phyloP scores from a whole-genome alignment of 768 basidiomycete genomes.

The Macrolepiota dolichaula region DNA sequence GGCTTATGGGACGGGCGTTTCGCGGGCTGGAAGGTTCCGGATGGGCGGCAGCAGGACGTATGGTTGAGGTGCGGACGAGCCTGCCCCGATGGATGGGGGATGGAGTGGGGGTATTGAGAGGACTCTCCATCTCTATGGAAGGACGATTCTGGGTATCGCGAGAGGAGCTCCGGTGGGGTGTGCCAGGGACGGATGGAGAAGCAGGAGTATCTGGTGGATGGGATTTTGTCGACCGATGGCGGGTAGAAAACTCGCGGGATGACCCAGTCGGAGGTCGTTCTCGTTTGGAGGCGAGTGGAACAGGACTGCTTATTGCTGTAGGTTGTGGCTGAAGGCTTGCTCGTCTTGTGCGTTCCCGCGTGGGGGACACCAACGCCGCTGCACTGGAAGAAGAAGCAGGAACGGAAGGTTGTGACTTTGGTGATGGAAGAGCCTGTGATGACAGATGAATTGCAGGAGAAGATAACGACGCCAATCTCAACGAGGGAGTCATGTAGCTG shows the following conservation, averaged over 20 bases:
- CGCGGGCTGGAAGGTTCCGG: slow-evolving; percentile 7
- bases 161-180: slow-evolving; percentile 9
- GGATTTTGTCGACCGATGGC: slow-evolving; percentile 28
- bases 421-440: slow-evolving; percentile 51
- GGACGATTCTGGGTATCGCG: slow-evolving; percentile 1
- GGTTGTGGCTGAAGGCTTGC: slow-evolving; percentile 30
- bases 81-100: slow-evolving; percentile 6
- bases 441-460: slow-evolving; percentile 69
- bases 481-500: slow-evolving; percentile 61
- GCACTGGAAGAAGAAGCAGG: slow-evolving; percentile 44
- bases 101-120: slow-evolving; percentile 10
- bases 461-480: slow-evolving; percentile 70
- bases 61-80: background rate
- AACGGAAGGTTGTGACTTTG: slow-evolving; percentile 46
- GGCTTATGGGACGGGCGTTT: slow-evolving; percentile 13
- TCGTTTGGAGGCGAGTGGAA: slow-evolving; percentile 11
- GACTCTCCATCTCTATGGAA: slow-evolving; percentile 5
- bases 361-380: slow-evolving; percentile 42
- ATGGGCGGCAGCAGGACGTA: slow-evolving; percentile 2
- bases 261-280: slow-evolving; percentile 15
- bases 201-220: slow-evolving; percentile 23
- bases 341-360: slow-evolving; percentile 41
- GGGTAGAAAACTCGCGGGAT: slow-evolving; percentile 13
- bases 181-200: slow-evolving; percentile 19
- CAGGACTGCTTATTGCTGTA: slow-evolving; percentile 13